Percentiles rank a stretch among this genome's conserved stretches.
phyloP scores from a whole-genome alignment of 371 early-diverging fungal species.

The Umbelopsis sp. region DNA sequence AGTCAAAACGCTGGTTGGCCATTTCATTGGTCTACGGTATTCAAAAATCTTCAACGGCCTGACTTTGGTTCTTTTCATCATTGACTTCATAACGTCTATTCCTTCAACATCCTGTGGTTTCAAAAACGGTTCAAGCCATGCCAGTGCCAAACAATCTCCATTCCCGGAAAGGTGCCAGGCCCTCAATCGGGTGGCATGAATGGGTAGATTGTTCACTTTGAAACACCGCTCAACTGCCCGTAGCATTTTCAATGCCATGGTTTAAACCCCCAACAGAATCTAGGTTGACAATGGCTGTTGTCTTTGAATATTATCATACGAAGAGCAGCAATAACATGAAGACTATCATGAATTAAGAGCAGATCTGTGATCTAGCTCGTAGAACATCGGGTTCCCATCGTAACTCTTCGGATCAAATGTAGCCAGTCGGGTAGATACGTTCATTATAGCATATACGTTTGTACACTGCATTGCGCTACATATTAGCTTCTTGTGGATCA shows the following conservation, averaged over 20 bases:
- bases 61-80: not conserved
- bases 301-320: too few relatives aligned
- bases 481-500: too few relatives aligned
- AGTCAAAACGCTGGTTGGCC: constrained; percentile 1
- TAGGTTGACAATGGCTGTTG: too few relatives aligned
- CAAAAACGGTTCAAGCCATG: not conserved
- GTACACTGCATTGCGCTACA: too few relatives aligned
- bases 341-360: too few relatives aligned
- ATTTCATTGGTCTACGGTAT: constrained; percentile 17
- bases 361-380: too few relatives aligned
- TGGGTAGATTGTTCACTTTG: not conserved
- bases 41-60: not conserved
- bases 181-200: constrained; percentile 6
- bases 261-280: too few relatives aligned
- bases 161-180: constrained; percentile 12
- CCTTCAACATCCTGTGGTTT: too few relatives aligned
- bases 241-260: too few relatives aligned
- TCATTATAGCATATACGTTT: not conserved
- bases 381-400: constrained; percentile 3
- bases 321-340: too few relatives aligned
- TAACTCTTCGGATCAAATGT: not conserved
- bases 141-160: constrained; percentile 9
- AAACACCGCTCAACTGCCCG: not conserved
- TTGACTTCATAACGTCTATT: not conserved
- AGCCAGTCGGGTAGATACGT: not conserved